These are phyloP conservation scores for Pseudohalonectria lignicola DNA, from an alignment of 2,329 filamentous ascomycete species.

Conservation along the genomic window DNA sequence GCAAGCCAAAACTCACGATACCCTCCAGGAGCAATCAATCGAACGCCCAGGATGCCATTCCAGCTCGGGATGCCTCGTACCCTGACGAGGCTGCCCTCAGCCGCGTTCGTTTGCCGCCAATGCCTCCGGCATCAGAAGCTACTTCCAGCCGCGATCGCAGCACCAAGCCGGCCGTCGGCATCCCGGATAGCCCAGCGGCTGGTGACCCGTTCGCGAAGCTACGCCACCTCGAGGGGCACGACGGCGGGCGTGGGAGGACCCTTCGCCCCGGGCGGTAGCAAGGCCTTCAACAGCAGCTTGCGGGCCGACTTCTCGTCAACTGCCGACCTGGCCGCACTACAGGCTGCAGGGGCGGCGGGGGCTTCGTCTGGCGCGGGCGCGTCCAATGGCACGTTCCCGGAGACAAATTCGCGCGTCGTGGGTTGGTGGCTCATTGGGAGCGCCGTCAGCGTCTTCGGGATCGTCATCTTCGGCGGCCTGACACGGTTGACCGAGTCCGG, in stretches of 20 bases:
- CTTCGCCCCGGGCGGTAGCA: conserved; percentile 4
- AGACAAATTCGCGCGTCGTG: conserved; percentile 63
- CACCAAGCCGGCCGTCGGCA: too few species aligned
- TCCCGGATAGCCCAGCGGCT: conserved; percentile 19
- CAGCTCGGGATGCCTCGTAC: conserved; percentile 16
- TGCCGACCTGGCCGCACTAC: too few species aligned
- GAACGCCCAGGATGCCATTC: conserved; percentile 14
- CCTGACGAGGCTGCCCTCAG: conserved; percentile 11
- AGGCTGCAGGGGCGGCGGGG: too few species aligned
- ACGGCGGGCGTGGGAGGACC: too few species aligned
- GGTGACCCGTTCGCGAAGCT: conserved; percentile 8
- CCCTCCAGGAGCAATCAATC: too few species aligned
- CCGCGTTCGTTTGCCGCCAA: conserved; percentile 36
- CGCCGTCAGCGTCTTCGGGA: conserved; percentile 88
- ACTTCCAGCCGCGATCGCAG: too few species aligned
- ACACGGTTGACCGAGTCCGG: conserved; percentile 93
- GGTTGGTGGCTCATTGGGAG: conserved; percentile 91
- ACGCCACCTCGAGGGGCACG: not conserved
- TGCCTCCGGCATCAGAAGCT: conserved; percentile 25
- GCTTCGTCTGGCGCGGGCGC: too few species aligned
- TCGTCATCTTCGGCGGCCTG: conserved; percentile 88
- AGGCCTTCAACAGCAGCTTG: conserved; percentile 15
- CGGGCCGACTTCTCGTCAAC: too few species aligned
- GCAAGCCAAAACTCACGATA: too few species aligned
- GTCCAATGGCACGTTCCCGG: conserved; percentile 30